A percentile compares a stretch with the other conserved stretches of the same genome.
phyloP scores from a whole-genome alignment of 1,284 basidiomycete species.

The Cutaneotrichosporon cutaneum region DNA sequence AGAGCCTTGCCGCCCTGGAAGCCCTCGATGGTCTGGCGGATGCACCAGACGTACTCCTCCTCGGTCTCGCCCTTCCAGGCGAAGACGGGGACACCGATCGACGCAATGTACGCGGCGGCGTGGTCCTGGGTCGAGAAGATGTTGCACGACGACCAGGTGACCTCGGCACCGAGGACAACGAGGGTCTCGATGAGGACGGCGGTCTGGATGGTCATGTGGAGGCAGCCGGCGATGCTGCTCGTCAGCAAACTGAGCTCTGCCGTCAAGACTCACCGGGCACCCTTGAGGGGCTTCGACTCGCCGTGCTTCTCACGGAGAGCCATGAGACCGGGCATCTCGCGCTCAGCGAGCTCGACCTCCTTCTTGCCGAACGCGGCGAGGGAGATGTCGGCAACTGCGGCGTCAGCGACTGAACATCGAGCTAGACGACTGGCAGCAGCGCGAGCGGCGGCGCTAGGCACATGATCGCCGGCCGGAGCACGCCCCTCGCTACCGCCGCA shows the following conservation, averaged over 20 bases:
- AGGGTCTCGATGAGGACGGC: conserved; percentile 96
- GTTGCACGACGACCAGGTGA: conserved; percentile 99
- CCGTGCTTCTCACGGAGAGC: conserved; percentile 85
- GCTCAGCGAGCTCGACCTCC: conserved; percentile 95
- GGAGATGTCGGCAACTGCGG: conserved; percentile 73
- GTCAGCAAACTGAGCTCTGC: background rate
- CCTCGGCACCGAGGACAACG: conserved; percentile 90
- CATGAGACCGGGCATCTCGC: conserved; percentile 70
- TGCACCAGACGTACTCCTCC: conserved; percentile 98
- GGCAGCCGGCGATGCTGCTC: conserved; percentile 78
- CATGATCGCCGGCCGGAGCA: too few relatives aligned
- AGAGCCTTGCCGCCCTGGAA: conserved; percentile 68
- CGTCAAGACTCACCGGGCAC: conserved; percentile 62
- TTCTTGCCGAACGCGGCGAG: conserved; percentile 79
- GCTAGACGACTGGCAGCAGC: too few relatives aligned
- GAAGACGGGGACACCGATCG: conserved; percentile 95
- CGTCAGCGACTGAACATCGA: too few relatives aligned
- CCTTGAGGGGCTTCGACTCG: conserved; percentile 80
- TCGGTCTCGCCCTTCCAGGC: conserved; percentile 99
- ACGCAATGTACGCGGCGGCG: conserved; percentile 96
- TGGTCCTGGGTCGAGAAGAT: conserved; percentile 99
- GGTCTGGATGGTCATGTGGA: conserved; percentile 94
- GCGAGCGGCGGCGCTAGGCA: background rate
- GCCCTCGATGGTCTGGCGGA: conserved; percentile 88
- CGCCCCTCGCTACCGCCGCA: too few relatives aligned